Percentiles rank a stretch among this genome's conserved stretches.
These are phyloP conservation scores for Thielaviopsis populi DNA, from an alignment of 2,329 filamentous ascomycete genomes.

Conservation along the genomic window DNA sequence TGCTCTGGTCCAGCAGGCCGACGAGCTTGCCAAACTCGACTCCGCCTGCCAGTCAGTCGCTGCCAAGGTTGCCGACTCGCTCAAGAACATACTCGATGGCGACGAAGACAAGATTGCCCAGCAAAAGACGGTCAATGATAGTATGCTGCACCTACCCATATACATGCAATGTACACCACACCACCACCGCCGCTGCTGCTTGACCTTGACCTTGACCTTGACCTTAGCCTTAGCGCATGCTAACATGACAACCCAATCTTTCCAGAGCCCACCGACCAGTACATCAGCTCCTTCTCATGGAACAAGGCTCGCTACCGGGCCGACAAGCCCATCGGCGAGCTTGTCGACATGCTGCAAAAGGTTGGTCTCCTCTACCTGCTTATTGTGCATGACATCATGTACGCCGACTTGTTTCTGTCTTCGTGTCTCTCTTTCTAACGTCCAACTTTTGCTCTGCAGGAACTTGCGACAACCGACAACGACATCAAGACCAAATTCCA, in stretches of 20 bases:
- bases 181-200: neutral
- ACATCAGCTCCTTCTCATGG: conserved; percentile 79
- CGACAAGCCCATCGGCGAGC: conserved; percentile 75
- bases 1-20: conserved; percentile 86
- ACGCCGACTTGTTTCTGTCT: too few relatives aligned
- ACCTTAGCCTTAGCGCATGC: neutral
- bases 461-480: conserved; percentile 82
- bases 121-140: conserved; percentile 90
- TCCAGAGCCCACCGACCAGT: conserved; percentile 86
- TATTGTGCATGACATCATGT: neutral
- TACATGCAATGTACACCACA: neutral
- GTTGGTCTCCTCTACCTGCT: conserved; percentile 28
- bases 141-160: conserved; percentile 35
- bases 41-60: conserved; percentile 66
- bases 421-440: neutral
- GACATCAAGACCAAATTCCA: conserved; percentile 89
- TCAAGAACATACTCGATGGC: conserved; percentile 68
- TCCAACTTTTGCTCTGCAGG: conserved; percentile 33
- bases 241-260: conserved; percentile 9
- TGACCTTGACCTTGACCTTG: neutral
- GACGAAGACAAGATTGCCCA: conserved; percentile 69
- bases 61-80: conserved; percentile 71
- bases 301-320: conserved; percentile 96
- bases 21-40: conserved; percentile 84
- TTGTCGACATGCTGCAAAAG: conserved; percentile 81